phyloP scores from a whole-genome alignment of 495 filamentous ascomycete species.

The Cercophora newfieldiana region DNA sequence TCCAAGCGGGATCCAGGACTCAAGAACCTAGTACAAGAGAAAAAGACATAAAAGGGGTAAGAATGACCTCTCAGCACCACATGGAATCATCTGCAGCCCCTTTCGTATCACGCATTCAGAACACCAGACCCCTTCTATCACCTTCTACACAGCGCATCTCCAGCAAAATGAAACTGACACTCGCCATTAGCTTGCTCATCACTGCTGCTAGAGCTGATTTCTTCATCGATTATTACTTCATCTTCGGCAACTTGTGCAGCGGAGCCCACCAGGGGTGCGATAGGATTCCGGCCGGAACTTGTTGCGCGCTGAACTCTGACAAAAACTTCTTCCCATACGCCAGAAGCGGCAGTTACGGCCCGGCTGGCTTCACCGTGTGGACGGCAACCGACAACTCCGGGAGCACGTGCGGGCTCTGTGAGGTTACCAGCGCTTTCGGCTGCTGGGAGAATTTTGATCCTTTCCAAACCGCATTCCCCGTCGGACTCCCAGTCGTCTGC shows the following conservation, averaged over 20 bases:
- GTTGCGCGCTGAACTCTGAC: background rate
- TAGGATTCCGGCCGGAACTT: constrained; percentile 1
- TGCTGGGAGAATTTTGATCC: background rate
- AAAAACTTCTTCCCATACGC: background rate
- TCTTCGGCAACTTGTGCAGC: background rate
- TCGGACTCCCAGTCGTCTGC: constrained; percentile 6
- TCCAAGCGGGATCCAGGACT: background rate
- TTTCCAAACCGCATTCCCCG: constrained; percentile 7
- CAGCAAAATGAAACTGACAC: constrained; percentile 2
- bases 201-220: background rate
- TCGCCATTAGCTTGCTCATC: constrained; percentile 3
- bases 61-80: background rate
- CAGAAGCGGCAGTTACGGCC: background rate
- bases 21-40: background rate
- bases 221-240: constrained; percentile 1
- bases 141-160: background rate
- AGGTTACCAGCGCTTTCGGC: constrained; percentile 1
- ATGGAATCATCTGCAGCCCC: background rate
- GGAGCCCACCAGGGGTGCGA: constrained; percentile 1
- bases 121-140: background rate
- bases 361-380: constrained; percentile 10
- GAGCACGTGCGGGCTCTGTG: background rate
- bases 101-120: background rate
- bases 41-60: constrained; percentile 5
- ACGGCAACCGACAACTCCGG: background rate